Conservation (phyloP, 306 rosid genomes). For the Vigna unguiculata region DNA sequence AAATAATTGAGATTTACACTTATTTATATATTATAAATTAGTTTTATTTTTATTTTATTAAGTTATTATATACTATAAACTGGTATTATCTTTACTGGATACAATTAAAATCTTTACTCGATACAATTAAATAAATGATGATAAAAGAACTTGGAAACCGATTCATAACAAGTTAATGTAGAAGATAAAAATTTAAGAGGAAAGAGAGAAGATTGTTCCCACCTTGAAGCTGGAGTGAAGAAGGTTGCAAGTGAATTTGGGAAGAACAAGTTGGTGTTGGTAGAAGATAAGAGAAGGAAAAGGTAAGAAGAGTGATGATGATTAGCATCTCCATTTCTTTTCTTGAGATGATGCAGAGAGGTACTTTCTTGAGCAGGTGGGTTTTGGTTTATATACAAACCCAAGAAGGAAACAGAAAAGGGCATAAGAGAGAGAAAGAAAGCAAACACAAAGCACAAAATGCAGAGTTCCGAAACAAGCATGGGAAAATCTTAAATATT, state of each 20-base stretch:
- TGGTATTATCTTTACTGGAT: no score
- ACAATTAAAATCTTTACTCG: no score
- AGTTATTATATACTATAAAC: no score
- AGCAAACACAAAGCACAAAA: slow-evolving; percentile 68
- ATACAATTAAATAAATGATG: no score
- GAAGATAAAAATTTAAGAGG: background rate
- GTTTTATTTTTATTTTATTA: no score
- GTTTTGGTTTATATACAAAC: slow-evolving; percentile 50
- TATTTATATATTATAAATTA: no score
- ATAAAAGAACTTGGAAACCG: background rate
- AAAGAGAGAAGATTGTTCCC: background rate
- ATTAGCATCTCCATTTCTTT: slow-evolving; percentile 48
- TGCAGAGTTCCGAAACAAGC: slow-evolving; percentile 67
- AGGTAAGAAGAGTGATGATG: slow-evolving; percentile 40
- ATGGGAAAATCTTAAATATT: slow-evolving; percentile 42
- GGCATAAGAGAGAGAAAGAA: slow-evolving; percentile 31
- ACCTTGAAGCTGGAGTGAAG: slow-evolving; percentile 53
- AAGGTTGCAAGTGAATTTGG: slow-evolving; percentile 47
- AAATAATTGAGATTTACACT: no score
- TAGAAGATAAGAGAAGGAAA: slow-evolving; percentile 50
- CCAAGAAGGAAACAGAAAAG: slow-evolving; percentile 28
- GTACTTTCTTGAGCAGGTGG: slow-evolving; percentile 36
- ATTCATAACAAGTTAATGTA: background rate
- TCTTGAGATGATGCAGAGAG: slow-evolving; percentile 32
- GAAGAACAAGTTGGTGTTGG: slow-evolving; percentile 53